A percentile compares a stretch with the other conserved stretches of the same genome.
Evolutionary conservation across 768 basidiomycete species (phyloP).

Genomic region (Pleurotus salmoneostramineus): DNA sequence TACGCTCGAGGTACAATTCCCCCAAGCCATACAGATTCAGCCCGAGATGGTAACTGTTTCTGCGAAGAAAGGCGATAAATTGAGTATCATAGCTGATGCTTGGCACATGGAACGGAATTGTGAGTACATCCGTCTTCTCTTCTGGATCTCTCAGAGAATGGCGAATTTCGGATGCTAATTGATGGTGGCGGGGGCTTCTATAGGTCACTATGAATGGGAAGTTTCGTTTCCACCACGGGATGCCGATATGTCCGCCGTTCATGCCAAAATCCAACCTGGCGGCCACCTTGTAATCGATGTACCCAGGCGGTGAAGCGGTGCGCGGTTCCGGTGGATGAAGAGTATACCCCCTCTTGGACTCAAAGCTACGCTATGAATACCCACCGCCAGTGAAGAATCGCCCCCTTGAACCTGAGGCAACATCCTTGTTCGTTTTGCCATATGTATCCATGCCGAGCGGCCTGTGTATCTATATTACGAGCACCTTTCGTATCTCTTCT

Average conservation of each 20-base stretch:
- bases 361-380: conserved; percentile 26
- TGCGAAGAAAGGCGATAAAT: conserved; percentile 54
- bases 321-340: background rate
- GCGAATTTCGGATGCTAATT: conserved; percentile 1
- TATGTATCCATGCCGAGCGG: too few species aligned
- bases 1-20: conserved; percentile 45
- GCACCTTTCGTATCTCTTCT: too few species aligned
- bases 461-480: too few species aligned
- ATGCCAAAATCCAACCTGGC: conserved; percentile 42
- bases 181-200: background rate
- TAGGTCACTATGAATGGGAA: conserved; percentile 64
- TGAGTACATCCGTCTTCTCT: conserved; percentile 27
- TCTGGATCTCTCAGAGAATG: conserved; percentile 1
- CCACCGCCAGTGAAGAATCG: background rate
- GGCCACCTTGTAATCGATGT: conserved; percentile 48
- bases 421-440: too few species aligned
- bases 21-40: conserved; percentile 32
- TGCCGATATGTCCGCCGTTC: conserved; percentile 48
- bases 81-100: conserved; percentile 56
- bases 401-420: too few species aligned
- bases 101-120: conserved; percentile 60
- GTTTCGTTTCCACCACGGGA: conserved; percentile 51
- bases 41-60: conserved; percentile 65
- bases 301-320: background rate
- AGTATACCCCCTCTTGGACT: conserved; percentile 21